Base-by-base conservation (phyloP, 768 basidiomycete genomes). In the Pholiota microspora region DNA sequence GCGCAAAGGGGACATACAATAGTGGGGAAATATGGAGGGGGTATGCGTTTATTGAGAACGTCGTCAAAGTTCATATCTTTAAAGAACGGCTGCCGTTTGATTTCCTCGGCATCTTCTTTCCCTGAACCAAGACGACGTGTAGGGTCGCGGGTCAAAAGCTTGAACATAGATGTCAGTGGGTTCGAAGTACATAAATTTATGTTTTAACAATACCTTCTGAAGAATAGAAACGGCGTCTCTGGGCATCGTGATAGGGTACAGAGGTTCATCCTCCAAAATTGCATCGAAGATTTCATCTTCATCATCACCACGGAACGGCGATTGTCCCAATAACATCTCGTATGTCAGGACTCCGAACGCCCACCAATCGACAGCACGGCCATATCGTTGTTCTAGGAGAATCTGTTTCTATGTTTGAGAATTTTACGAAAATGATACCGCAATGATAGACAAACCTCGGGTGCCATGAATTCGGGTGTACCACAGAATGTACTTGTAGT, bases 241-340 rank as follows among this genome's bases (percentile, higher is more conserved):
- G 7, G 95, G 97, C 97, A 99, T 99, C 5, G 97, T 98, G 61
- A 99, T 98, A 2, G 97, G 97, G 72, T 98, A 99, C 57, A 99
- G 69, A 24, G 95, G 96, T 69, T 98, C 97, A 66, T 99, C 97
- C 70, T 98, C 97, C 28, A 99, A 73, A 62, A 99, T 98, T 35
- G 97, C 97, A 70, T 99, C 97, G 69, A 98, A 99, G 56, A 99
- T 98, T 77, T 99, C 97, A 66, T 99, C 97, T 70, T 98, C 97
- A 62, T 98, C 97, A 63, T 99, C 97, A 54, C 97, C 97, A 42
- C 95, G 88, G 88, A 99, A 99, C 2, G 97, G 97, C 4, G 97
- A 98, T 73, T 98, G 97, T 44, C 97, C 97, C 23, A 98, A 80
- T 51, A 99, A 73, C 97, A 99, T 99, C 74, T 99, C 97, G 68